Evolutionary conservation across 345 rosid genomes (phyloP), one percentile per base, ranked within the genome.

Genomic region (Kandelia obovata): DNA sequence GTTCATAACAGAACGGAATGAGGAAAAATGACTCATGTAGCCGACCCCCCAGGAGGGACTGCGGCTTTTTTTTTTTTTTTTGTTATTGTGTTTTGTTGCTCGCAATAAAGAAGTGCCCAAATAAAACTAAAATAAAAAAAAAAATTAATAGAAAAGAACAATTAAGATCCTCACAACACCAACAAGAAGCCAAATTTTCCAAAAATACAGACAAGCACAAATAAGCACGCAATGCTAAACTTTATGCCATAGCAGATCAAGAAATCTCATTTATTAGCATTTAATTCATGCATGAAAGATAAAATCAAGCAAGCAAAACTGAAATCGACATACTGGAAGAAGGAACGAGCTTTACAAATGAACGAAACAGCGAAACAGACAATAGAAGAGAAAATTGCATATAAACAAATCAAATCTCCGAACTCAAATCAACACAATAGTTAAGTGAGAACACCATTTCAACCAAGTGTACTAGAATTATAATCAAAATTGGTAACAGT

Each of bases 321-420:
- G 28, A 25, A 61, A 61, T 61, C 53, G 32, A 43, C 66, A 25
- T 43, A 3, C 13, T 7, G 25, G 21, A 51, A 30, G 21, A 49
- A 69, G 30, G 49, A 13, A 32, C 32, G 32, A 13, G 49, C 34
- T 60, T 19, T 31, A 62, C 26, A 35, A 32, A 61, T 19, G 27
- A 52, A 61, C 31, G 32, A 59, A 55, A 61, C 52, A 52, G 66
- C 61, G 37, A 61, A 52, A 70, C 7, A 51, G 56, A 52, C 47
- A 19, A 21, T 5, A 13, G 39, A 64, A 17, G 32, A 39, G 21
- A 63, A 70, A 43, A 70, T 62, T 49, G 27, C n/a, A 53, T 17
- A 58, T 0, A 61, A 56, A 63, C 35, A 31, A 62, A 56, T 63
- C 57, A 10, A 63, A 55, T 63, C 55, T 35, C 53, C 15, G 55